phyloP scores from a whole-genome alignment of 2,329 filamentous ascomycete species.

The Aspergillus udagawae region DNA sequence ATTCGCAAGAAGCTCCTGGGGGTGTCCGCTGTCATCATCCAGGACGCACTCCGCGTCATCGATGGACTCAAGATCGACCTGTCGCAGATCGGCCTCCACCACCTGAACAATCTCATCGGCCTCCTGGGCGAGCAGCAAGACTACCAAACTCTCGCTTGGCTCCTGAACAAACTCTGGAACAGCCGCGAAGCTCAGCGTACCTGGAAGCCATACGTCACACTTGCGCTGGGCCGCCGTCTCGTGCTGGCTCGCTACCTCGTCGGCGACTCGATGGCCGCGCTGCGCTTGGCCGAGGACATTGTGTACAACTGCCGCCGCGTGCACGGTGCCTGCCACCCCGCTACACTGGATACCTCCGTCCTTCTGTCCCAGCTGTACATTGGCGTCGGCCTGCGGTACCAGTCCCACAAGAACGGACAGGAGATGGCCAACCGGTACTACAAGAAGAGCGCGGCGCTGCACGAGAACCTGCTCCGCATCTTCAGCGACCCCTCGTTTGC shows the following conservation, averaged over 20 bases:
- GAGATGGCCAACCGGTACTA: conserved; percentile 37
- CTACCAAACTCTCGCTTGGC: conserved; percentile 39
- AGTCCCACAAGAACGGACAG: conserved; percentile 27
- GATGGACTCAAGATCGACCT: conserved; percentile 41
- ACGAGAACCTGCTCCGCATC: conserved; percentile 36
- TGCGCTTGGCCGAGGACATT: conserved; percentile 50
- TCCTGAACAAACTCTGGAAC: conserved; percentile 44
- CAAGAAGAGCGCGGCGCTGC: conserved; percentile 34
- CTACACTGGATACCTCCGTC: conserved; percentile 47
- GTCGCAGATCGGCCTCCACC: conserved; percentile 36
- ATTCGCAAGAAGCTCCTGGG: conserved; percentile 39
- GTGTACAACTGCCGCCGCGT: conserved; percentile 53
- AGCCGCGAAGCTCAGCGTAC: conserved; percentile 41
- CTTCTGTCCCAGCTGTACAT: conserved; percentile 51
- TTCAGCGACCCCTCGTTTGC: conserved; percentile 31
- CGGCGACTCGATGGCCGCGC: conserved; percentile 42
- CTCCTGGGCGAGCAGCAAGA: conserved; percentile 45
- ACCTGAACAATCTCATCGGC: conserved; percentile 42
- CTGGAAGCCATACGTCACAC: conserved; percentile 42
- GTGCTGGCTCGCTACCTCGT: conserved; percentile 49
- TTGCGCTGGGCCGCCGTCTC: conserved; percentile 48
- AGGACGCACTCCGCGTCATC: conserved; percentile 39
- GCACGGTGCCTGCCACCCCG: conserved; percentile 45
- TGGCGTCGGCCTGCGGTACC: conserved; percentile 32
- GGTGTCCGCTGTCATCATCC: conserved; percentile 39